These are phyloP conservation scores for Talaromyces amestolkiae DNA, from an alignment of 2,329 filamentous ascomycete genomes.

Conservation along the genomic window DNA sequence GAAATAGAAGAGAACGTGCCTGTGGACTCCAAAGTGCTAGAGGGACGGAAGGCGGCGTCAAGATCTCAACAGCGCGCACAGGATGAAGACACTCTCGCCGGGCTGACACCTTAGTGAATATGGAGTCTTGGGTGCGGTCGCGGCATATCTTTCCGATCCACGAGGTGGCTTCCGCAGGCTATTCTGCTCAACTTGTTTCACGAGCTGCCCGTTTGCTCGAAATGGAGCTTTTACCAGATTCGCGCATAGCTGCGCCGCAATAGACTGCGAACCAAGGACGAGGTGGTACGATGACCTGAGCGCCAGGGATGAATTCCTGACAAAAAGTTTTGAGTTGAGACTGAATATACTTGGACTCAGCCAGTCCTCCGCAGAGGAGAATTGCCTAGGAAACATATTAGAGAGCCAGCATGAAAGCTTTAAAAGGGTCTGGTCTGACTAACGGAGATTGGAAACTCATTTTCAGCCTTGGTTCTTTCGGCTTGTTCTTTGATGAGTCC, in stretches of 20 bases:
- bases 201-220: no score
- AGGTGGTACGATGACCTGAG: constrained; percentile 6
- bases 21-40: no score
- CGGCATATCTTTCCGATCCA: no score
- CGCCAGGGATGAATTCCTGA: background rate
- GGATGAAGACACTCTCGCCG: no score
- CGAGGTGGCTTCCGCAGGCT: no score
- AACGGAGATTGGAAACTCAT: background rate
- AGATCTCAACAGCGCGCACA: no score
- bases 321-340: background rate
- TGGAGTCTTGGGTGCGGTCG: no score
- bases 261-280: constrained; percentile 15
- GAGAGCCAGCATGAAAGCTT: background rate
- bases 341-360: constrained; percentile 4
- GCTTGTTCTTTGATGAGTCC: constrained; percentile 6
- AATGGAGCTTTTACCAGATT: background rate
- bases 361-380: constrained; percentile 16
- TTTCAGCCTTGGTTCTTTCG: background rate
- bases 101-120: no score
- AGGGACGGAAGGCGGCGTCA: no score
- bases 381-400: background rate
- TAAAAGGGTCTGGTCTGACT: background rate
- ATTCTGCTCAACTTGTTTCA: no score
- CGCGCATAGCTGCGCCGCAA: constrained; percentile 10
- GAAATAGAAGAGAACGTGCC: no score